Conservation (phyloP, 2,329 filamentous ascomycete species). For the Herpomyces periplanetae region DNA sequence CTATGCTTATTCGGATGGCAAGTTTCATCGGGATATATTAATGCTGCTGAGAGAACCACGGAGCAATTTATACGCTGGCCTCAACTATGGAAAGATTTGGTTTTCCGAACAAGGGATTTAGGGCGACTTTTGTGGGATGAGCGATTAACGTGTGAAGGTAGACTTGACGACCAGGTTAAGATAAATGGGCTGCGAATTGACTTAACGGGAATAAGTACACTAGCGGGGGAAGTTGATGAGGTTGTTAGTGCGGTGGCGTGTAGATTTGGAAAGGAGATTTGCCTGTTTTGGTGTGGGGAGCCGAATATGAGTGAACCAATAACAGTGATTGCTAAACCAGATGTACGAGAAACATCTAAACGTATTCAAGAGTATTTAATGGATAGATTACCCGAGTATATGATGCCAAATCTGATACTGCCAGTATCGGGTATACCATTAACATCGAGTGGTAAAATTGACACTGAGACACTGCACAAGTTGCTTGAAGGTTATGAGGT, state of each 20-base stretch:
- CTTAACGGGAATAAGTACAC: constrained; percentile 29
- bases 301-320: constrained; percentile 6
- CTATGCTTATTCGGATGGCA: constrained; percentile 59
- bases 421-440: constrained; percentile 26
- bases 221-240: constrained; percentile 14
- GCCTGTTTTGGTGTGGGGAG: too few species aligned
- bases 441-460: constrained; percentile 32
- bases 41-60: constrained; percentile 18
- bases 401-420: constrained; percentile 34
- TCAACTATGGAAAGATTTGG: constrained; percentile 21
- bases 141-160: constrained; percentile 27
- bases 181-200: constrained; percentile 43
- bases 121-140: constrained; percentile 40
- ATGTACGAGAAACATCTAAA: constrained; percentile 13
- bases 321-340: constrained; percentile 3
- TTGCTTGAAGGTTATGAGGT: constrained; percentile 11
- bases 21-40: constrained; percentile 30
- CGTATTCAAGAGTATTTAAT: constrained; percentile 13
- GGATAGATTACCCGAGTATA: constrained; percentile 24
- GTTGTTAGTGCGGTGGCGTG: constrained; percentile 25
- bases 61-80: constrained; percentile 28
- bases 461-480: constrained; percentile 15
- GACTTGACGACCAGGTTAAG: constrained; percentile 43
- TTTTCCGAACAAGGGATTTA: constrained; percentile 51
- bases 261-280: too few species aligned